Conservation (phyloP, 2,329 filamentous ascomycete species). For the Aureobasidium sp. region DNA sequence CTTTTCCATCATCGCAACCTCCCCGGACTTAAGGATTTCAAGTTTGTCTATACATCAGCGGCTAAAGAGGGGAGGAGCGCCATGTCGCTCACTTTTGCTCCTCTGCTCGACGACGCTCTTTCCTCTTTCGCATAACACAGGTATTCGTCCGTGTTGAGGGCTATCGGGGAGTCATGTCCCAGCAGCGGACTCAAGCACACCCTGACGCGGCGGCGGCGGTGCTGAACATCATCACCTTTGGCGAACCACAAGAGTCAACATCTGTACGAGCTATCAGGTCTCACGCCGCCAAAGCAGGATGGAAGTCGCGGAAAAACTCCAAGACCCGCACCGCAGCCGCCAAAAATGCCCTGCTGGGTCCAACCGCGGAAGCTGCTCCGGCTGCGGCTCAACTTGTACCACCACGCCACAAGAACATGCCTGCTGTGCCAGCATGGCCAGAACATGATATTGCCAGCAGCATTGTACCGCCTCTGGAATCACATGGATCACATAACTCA, state of each 20-base stretch:
- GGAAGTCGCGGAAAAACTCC: slow-evolving; percentile 8
- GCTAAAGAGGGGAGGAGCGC: background rate
- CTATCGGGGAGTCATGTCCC: background rate
- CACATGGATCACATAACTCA: background rate
- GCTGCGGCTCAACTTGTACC: background rate
- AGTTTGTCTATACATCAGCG: background rate
- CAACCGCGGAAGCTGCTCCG: background rate
- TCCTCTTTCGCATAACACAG: background rate
- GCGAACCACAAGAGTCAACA: background rate
- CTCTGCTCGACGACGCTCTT: background rate
- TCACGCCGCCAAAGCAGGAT: slow-evolving; percentile 4
- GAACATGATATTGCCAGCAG: background rate
- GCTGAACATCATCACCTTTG: slow-evolving; percentile 9
- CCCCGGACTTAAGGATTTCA: background rate
- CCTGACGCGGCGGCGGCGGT: no score
- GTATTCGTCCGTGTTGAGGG: background rate
- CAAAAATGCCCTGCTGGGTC: background rate
- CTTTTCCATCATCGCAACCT: background rate
- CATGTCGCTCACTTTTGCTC: background rate
- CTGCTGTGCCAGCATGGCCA: background rate
- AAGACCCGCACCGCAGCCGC: background rate
- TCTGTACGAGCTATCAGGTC: slow-evolving; percentile 3
- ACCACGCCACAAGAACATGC: background rate
- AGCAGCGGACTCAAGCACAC: background rate
- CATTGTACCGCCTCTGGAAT: background rate